These are phyloP conservation scores for Fraxinus baroniana DNA, from an alignment of 305 asterid genomes.

Conservation along the genomic window DNA sequence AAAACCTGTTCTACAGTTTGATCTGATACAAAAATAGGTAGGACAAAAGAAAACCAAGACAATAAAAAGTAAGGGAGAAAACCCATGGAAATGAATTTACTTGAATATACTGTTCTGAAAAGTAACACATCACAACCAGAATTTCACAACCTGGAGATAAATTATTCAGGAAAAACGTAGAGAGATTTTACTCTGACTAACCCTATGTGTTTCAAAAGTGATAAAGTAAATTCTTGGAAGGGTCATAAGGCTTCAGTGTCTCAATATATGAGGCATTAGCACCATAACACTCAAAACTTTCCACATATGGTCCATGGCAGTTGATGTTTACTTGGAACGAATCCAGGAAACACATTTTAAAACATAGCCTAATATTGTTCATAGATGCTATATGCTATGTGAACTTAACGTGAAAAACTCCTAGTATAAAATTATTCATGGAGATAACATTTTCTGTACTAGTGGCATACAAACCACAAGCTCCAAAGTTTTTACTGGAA, in stretches of 20 bases:
- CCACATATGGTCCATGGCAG: neutral
- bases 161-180: neutral
- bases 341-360: neutral
- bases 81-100: neutral
- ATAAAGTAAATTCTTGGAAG: neutral
- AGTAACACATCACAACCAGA: neutral
- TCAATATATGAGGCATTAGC: neutral
- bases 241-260: neutral
- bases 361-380: neutral
- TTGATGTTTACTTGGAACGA: neutral
- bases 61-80: neutral
- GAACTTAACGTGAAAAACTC: neutral
- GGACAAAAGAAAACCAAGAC: neutral
- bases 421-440: neutral
- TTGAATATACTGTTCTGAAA: neutral
- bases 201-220: too few species aligned
- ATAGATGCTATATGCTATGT: neutral
- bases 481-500: neutral
- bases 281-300: neutral
- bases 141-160: neutral
- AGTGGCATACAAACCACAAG: neutral
- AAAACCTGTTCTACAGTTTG: neutral
- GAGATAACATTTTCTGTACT: neutral
- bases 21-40: neutral
- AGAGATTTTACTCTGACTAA: neutral